phyloP scores from a whole-genome alignment of 192 early-diverging fungal genomes.

The Phycomyces nitens region DNA sequence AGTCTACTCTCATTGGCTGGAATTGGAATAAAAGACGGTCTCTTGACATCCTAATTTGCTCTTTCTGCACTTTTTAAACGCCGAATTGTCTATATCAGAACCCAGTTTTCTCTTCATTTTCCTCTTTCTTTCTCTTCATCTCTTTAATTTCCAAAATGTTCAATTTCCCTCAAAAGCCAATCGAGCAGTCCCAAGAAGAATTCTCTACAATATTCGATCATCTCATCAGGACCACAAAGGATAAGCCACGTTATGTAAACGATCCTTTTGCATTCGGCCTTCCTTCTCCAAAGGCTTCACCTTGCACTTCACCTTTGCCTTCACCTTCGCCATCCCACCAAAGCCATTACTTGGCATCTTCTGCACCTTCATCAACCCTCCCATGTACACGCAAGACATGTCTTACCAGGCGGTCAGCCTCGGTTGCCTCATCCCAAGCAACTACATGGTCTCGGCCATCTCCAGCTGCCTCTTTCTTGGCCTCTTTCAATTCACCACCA shows the following conservation, averaged over 20 bases:
- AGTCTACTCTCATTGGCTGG: not conserved
- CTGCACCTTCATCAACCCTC: constrained; percentile 1
- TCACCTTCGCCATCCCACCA: constrained; percentile 5
- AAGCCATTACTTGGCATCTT: not conserved
- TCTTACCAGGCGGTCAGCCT: not conserved
- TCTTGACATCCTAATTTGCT: constrained; percentile 4
- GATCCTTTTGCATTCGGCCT: not conserved
- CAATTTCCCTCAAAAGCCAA: not conserved
- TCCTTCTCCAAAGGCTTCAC: constrained; percentile 1
- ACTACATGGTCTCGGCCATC: not conserved
- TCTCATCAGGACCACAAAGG: not conserved
- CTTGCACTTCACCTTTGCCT: not conserved
- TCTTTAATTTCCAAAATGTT: not conserved
- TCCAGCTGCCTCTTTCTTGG: constrained; percentile 37
- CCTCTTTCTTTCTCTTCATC: constrained; percentile 2
- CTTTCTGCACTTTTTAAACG: not conserved
- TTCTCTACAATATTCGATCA: not conserved
- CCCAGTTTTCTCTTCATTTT: not conserved
- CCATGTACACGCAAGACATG: not conserved
- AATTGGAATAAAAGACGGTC: not conserved
- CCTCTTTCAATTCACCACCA: constrained; percentile 26
- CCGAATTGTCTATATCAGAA: not conserved
- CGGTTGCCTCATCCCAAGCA: constrained; percentile 6
- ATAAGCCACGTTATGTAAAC: not conserved
- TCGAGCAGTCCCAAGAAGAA: not conserved